Evolutionary conservation across 495 filamentous ascomycete genomes (phyloP), one percentile per base, ranked within the genome.

Genomic region (Neurospora sp.): DNA sequence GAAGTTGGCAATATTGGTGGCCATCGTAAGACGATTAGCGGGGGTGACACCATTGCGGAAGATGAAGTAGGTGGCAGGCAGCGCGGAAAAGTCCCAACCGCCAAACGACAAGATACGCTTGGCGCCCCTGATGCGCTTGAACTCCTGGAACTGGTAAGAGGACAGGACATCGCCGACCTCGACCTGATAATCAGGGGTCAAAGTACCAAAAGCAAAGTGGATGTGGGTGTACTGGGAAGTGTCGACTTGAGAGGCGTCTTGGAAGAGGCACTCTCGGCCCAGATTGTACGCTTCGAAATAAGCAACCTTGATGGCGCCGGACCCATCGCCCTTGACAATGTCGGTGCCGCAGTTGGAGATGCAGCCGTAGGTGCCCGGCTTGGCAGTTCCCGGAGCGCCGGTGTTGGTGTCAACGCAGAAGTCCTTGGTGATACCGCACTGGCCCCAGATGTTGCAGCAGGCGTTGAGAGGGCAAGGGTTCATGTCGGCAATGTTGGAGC

Each of bases 341-440:
- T 79, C 76, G 3, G 23, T 80, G 31, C 81, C 80, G 72, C 85
- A 87, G 76, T 84, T 85, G 8, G 80, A 86, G n/a, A 85, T 83
- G 77, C 85, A 87, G 27, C 84, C 83, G 71, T 84, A 80, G 1
- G 75, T 81, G 31, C 76, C 78, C 0, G 41, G n/a, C 40, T 75
- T 27, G 6, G 80, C 71, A 0, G 83, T 83, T 0, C 84, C 84
- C 0, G 84, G 84, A 1, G 79, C 78, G 11, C 83, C 31, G 14
- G 79, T 75, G 8, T 76, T 74, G 20, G 60, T 41, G 76, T 82
- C 73, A 18, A 72, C 81, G 69, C 86, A 88, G 74, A 87, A 87
- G 7, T 87, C 84, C 0, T 49, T 31, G 0, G 78, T 84, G 6
- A 77, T 84, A 7, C 86, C 86, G 72, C 86, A 88, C 37, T 85